Base-by-base conservation (phyloP, 2,329 filamentous ascomycete genomes). In the Xylaria polymorpha region DNA sequence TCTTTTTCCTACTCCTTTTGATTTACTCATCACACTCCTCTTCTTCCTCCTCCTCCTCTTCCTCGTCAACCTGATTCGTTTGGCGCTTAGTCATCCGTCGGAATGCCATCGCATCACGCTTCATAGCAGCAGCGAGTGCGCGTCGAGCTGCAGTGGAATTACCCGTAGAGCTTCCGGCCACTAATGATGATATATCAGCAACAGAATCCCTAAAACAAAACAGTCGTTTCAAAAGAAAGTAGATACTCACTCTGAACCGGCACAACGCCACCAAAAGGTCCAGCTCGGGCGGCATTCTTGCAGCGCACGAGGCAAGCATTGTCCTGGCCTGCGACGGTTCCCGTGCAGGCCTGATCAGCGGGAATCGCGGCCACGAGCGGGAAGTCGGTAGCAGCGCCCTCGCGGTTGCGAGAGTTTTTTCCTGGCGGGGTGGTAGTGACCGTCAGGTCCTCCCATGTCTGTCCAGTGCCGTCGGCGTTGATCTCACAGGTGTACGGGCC, bases 401-500 rank as follows among this genome's bases (percentile, higher is more conserved):
- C 74, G 53, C 79, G 77, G 77, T 85, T 85, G 58, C 85, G 83
- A 63, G 83, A 84, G 72, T 83, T 84, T 66, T 82, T 79, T 66
- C 87, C 87, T 1, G 83, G 84, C 2, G 87, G 83, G 70, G 86
- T 85, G 66, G 81, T 81, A 29, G 85, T 86, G 63, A 91, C 88
- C 41, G 84, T 79, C 76, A 88, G 86, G 69, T 85, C 79, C 25
- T 80, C 77, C 84, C 87, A 90, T 71, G 81, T 77, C 57, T 81
- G 76, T 29, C 84, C 88, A 4, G 88, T 89, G 65, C 82, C 89
- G 66, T 88, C 88, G 64, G 82, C 79, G 75, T 90, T 89, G 77
- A 91, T 88, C 83, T 88, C 88, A 81, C 88, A 90, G 7, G 82
- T 85, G 79, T 90, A 91, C 1, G 89, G 88, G 20, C 90, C 90